Conservation (phyloP, 75 land plant genomes). For the Adiantum capillusveneris region DNA sequence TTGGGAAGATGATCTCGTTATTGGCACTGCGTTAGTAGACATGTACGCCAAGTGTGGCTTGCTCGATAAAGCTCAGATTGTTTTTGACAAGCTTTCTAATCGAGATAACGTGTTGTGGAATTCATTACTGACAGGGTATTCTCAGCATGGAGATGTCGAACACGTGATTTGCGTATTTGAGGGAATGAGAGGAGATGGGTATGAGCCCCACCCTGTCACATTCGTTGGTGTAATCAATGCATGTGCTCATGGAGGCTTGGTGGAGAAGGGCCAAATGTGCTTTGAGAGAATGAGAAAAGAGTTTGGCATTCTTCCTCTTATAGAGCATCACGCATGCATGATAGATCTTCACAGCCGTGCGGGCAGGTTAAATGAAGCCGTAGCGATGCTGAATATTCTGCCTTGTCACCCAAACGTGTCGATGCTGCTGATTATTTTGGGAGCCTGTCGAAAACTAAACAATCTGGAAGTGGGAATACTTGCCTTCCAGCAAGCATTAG, state of each 20-base stretch:
- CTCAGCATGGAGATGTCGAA: conserved; percentile 23
- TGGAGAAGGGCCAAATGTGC: conserved; percentile 6
- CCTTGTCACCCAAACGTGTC: conserved; percentile 11
- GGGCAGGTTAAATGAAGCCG: conserved; percentile 12
- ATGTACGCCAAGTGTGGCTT: conserved; percentile 20
- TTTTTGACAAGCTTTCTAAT: conserved; percentile 12
- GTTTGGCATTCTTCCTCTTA: background rate
- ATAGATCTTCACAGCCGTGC: conserved; percentile 15
- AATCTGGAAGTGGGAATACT: background rate
- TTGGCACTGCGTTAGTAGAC: conserved; percentile 31
- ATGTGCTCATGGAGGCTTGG: conserved; percentile 20
- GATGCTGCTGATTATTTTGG: background rate
- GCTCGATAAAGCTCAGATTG: conserved; percentile 11
- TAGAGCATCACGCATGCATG: conserved; percentile 19
- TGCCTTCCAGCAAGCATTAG: background rate
- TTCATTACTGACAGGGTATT: conserved; percentile 31
- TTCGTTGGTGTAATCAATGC: conserved; percentile 14
- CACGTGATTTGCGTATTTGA: conserved; percentile 19
- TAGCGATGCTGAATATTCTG: conserved; percentile 2
- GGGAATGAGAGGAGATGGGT: conserved; percentile 11
- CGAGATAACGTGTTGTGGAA: conserved; percentile 25
- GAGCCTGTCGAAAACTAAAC: background rate
- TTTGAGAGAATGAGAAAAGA: conserved; percentile 23
- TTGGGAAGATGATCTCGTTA: conserved; percentile 15
- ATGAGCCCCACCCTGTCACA: conserved; percentile 13